Evolutionary conservation across 371 early-diverging fungal species (phyloP), one percentile per base, ranked within the genome.

Genomic region (Mucor piriformis): DNA sequence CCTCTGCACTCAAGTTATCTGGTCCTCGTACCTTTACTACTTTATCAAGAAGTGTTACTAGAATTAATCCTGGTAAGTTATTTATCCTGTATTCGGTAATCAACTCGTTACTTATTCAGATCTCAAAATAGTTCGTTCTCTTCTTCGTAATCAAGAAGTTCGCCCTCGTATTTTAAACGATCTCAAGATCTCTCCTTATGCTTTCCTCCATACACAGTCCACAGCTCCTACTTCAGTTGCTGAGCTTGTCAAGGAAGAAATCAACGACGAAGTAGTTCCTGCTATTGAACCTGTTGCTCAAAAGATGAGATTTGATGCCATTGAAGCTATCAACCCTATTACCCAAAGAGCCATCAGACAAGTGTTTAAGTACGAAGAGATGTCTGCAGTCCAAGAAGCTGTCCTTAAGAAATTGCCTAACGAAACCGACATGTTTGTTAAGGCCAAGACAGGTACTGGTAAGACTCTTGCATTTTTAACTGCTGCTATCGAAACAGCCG

Each of bases 361-460:
- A 23, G 77, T 84, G 3, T 92, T 95, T 79, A 78, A 84, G 60
- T 95, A 89, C 64, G 73, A 85, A 46, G 72, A 67, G 21, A 92
- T 93, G 86, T 89, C 95, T 51, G 73, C 85, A 59, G 95, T 95
- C 3, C 96, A 96, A 67, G 77, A 89, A 29, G 87, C 86, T 46
- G 90, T 96, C 3, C 72, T 94, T 35, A 76, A 83, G 4, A 64
- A 77, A 27, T 54, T 93, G 20, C 96, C 96, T 6, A 85, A 88
- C 23, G 71, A 79, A n/a, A 63, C 67, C 3, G 95, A 96, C 64
- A 78, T 95, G 66, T 83, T 92, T 79, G 87, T 93, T 56, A 88
- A 90, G 66, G 98, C 99, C 13, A 96, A 97, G 74, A 99, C 99
- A 7, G 99, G 99, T 63, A 97, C 96, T 0, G 99, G 99, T 42